Evolutionary conservation across 148 eudicot species (phyloP), one percentile per base, ranked within the genome.

Genomic region (Diospyros kaki): DNA sequence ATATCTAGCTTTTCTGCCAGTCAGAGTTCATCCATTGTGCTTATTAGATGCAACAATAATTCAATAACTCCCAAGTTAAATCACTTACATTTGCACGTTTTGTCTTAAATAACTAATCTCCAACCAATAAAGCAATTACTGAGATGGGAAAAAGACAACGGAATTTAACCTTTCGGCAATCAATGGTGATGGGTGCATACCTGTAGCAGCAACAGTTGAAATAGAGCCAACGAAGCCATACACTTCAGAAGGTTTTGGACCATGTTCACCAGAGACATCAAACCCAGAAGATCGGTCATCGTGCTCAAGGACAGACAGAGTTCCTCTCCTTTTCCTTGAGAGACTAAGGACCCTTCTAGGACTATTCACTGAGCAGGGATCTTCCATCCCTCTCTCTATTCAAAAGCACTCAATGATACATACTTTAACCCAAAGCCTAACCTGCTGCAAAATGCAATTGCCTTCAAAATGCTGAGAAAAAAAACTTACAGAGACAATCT

Each of bases 191-290:
- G 74, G 74, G 44, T 66, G 9, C 41, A 51, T 73, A 91, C 97
- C 94, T 77, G 94, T 87, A 70, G 94, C 91, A 60, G 88, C 93
- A 72, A 87, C 91, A 46, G 93, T 91, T 68, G 98, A 83, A 76
- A 94, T 91, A 67, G 94, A 85, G 48, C 98, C 98, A 56, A 91
- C 98, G 77, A 94, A 94, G 4, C 98, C 98, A 78, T 91, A 94
- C 18, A 89, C 97, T 85, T 94, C 98, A 48, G 91, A 86, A 61
- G 90, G 93, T 54, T 91, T 94, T 2, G 97, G 95, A 66, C 97
- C 97, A 71, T 83, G 91, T 68, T 91, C 94, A 73, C 94, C 90
- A 77, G 98, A 90, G 48, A 86, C 73, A 71, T 92, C 93, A 74
- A 89, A 79, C 63, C 86, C 88, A 51, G 87, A 86, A 68, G 84